These are phyloP conservation scores for Aspergillus glaucus DNA, from an alignment of 2,329 filamentous ascomycete species.

Conservation along the genomic window DNA sequence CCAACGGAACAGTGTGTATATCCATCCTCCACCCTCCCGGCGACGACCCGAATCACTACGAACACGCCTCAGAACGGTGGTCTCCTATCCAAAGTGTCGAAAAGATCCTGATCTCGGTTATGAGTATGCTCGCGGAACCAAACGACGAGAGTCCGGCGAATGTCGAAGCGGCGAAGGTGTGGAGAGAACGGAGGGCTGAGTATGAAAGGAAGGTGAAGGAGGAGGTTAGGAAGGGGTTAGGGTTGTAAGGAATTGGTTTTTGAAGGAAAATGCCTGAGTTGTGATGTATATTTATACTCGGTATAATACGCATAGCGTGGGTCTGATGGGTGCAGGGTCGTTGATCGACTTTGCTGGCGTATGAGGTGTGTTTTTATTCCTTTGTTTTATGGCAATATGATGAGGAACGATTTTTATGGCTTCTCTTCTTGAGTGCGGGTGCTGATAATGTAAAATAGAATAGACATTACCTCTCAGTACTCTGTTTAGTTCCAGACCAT, in stretches of 20 bases:
- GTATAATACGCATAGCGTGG: conserved; percentile 1
- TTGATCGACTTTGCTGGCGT: conserved; percentile 14
- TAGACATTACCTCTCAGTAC: too few species aligned
- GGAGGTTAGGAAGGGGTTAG: conserved; percentile 72
- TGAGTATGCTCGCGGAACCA: conserved; percentile 96
- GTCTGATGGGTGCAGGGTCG: conserved; percentile 2
- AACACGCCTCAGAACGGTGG: conserved; percentile 92
- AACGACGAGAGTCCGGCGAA: conserved; percentile 97
- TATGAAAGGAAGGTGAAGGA: conserved; percentile 83
- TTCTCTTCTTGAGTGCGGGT: too few species aligned
- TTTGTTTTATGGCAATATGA: too few species aligned
- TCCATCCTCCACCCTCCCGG: conserved; percentile 96
- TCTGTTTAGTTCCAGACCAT: conserved; percentile 12
- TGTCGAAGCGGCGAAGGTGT: conserved; percentile 93
- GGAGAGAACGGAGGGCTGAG: conserved; percentile 73
- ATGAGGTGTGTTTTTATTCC: neutral
- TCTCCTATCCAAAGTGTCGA: conserved; percentile 95
- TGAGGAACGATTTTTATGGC: too few species aligned
- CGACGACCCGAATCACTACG: conserved; percentile 97
- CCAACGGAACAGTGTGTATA: conserved; percentile 88
- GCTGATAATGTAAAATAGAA: too few species aligned
- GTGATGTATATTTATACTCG: neutral
- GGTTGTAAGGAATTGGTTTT: conserved; percentile 49
- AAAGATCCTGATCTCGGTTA: conserved; percentile 93
- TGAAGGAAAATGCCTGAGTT: neutral